Evolutionary conservation across 1,139 yeast genomes (phyloP), one percentile per base, ranked within the genome.

Genomic region (Meyerozyma athensensis): DNA sequence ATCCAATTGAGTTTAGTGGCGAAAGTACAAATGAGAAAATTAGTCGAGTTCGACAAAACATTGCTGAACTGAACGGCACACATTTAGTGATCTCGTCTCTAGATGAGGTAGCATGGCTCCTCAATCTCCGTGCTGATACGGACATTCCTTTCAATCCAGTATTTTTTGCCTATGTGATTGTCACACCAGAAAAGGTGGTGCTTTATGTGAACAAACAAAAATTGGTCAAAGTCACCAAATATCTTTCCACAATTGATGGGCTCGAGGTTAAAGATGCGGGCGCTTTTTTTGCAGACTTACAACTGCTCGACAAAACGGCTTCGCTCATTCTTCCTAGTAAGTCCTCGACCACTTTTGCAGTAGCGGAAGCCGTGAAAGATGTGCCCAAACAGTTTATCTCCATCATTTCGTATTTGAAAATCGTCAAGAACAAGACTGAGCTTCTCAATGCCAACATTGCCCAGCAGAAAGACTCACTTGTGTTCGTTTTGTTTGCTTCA

Each of bases 71-170:
- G 17, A 40, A 47, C 6, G 57, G 57, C 0, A 48, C 63, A 3
- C 63, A 58, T 40, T 52, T 68, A 36, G 48, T 76, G 5, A 56
- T 73, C 3, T 61, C 70, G 8, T 70, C 72, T 14, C 54, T 76
- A 21, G 81, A 76, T 50, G 79, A 75, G 36, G 58, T 75, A 37
- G 79, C 80, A 1, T 76, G 81, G 81, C 52, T 76, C 31, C 63
- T 76, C 37, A 76, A 76, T 43, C 53, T 75, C 36, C 58, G 81
- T 36, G 56, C 70, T 14, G 74, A 69, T 38, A 49, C 58, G 13
- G 74, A 71, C 39, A 61, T 70, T 26, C 71, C 72, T 2, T 76
- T 59, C 47, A 62, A 68, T 39, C 80, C 81, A 0, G 74, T 73
- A 0, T 76, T 77, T 44, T 76, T 72, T 47, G 54, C 73, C 5